Percentiles rank a stretch among this genome's conserved stretches.
Conservation (phyloP, 257 asterid species). For the Haberlea rhodopensis region DNA sequence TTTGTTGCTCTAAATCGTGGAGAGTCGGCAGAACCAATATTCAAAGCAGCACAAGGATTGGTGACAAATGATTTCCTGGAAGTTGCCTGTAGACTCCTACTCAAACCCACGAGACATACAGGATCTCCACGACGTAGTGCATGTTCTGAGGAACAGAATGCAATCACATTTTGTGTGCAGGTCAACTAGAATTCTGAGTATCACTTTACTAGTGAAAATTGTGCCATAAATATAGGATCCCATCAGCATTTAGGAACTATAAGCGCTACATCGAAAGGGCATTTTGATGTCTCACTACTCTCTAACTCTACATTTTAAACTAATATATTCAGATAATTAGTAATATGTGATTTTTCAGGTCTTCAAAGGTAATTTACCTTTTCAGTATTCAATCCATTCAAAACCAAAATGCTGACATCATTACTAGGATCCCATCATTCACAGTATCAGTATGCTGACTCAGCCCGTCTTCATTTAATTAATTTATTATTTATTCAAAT, state of each 20-base stretch:
- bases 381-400: not conserved
- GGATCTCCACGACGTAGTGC: conserved; percentile 94
- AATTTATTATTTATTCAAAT: not conserved
- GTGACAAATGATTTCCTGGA: conserved; percentile 93
- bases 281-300: not conserved
- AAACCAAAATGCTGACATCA: conserved; percentile 6
- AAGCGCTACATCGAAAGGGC: not conserved
- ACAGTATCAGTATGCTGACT: not conserved
- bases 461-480: not conserved
- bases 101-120: conserved; percentile 91
- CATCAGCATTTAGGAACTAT: not conserved
- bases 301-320: not conserved
- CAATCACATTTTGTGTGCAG: conserved; percentile 8
- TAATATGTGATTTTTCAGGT: not conserved
- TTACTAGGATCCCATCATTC: not conserved
- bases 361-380: not conserved
- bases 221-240: not conserved
- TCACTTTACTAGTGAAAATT: not conserved
- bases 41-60: conserved; percentile 88
- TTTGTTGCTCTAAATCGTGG: conserved; percentile 97
- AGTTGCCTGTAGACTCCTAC: conserved; percentile 92
- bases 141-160: conserved; percentile 59
- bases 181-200: not conserved
- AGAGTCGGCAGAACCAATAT: conserved; percentile 85
- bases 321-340: not conserved